Conservation (phyloP, 2,329 filamentous ascomycete genomes). For the Aotearoamyces nothofagi region DNA sequence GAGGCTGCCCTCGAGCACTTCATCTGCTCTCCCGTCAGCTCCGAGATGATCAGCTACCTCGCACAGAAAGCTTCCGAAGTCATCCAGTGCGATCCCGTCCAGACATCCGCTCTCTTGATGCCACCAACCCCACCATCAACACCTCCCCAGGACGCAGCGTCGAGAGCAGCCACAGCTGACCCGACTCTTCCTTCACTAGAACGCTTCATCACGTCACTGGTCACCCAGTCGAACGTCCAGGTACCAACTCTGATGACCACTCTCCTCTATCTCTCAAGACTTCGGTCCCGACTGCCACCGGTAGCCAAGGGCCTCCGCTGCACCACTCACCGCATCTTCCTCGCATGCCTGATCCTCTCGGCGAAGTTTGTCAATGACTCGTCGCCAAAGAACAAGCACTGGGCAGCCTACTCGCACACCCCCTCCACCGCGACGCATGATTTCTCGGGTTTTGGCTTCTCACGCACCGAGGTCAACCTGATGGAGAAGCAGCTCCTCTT, state of each 20-base stretch:
- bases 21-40: constrained; percentile 60
- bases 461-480: constrained; percentile 87
- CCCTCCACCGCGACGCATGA: constrained; percentile 42
- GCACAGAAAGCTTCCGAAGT: constrained; percentile 61
- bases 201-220: constrained; percentile 81
- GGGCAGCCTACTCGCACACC: constrained; percentile 83
- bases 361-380: constrained; percentile 99
- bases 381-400: constrained; percentile 99
- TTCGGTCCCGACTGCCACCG: constrained; percentile 74
- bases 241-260: constrained; percentile 95
- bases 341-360: constrained; percentile 69
- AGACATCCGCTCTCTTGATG: constrained; percentile 27
- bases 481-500: constrained; percentile 99
- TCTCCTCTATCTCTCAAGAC: constrained; percentile 77
- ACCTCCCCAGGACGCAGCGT: constrained; percentile 27
- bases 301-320: constrained; percentile 94
- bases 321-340: constrained; percentile 94
- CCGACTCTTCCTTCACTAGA: constrained; percentile 63
- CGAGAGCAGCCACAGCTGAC: constrained; percentile 27
- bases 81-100: constrained; percentile 60
- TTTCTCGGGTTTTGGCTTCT: constrained; percentile 86
- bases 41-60: constrained; percentile 65
- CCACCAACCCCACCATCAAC: constrained; percentile 29
- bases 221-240: constrained; percentile 88
- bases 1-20: constrained; percentile 66